These are phyloP conservation scores for Marasmius fiardii DNA, from an alignment of 1,284 basidiomycete species.

Conservation along the genomic window DNA sequence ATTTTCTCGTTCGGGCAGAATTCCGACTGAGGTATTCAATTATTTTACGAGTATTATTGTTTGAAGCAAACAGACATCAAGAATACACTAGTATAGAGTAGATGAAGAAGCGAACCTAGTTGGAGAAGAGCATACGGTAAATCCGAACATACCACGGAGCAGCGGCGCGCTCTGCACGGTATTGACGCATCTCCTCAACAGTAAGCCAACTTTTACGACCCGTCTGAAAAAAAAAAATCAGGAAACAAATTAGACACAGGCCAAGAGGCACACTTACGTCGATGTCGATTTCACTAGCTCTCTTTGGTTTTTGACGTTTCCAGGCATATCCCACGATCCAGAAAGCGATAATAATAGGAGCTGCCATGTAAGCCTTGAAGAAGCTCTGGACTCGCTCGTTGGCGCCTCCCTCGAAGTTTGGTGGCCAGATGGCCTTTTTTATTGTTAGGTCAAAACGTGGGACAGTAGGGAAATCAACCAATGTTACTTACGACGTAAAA, in stretches of 20 bases:
- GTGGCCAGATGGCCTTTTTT: slow-evolving; percentile 35
- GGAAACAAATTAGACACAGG: not conserved
- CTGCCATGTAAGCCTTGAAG: slow-evolving; percentile 35
- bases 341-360: slow-evolving; percentile 35
- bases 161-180: slow-evolving; percentile 30
- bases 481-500: slow-evolving; percentile 33
- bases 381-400: slow-evolving; percentile 27
- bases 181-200: slow-evolving; percentile 37
- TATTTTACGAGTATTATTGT: too few relatives aligned
- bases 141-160: slow-evolving; percentile 32
- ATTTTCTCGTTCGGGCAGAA: too few relatives aligned
- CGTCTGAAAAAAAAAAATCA: slow-evolving; percentile 20
- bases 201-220: slow-evolving; percentile 41
- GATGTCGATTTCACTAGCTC: slow-evolving; percentile 34
- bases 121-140: slow-evolving; percentile 22
- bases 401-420: slow-evolving; percentile 26
- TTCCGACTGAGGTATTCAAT: too few relatives aligned
- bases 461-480: not conserved
- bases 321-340: slow-evolving; percentile 32
- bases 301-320: slow-evolving; percentile 34
- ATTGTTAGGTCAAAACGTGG: not conserved
- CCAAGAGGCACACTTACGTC: slow-evolving; percentile 23
- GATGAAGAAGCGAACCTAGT: not conserved
- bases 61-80: too few relatives aligned
- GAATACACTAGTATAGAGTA: not conserved